Percentiles rank a stretch among this genome's conserved stretches.
phyloP scores from a whole-genome alignment of 2,329 filamentous ascomycete genomes.

The Aureobasidium subglaciale region DNA sequence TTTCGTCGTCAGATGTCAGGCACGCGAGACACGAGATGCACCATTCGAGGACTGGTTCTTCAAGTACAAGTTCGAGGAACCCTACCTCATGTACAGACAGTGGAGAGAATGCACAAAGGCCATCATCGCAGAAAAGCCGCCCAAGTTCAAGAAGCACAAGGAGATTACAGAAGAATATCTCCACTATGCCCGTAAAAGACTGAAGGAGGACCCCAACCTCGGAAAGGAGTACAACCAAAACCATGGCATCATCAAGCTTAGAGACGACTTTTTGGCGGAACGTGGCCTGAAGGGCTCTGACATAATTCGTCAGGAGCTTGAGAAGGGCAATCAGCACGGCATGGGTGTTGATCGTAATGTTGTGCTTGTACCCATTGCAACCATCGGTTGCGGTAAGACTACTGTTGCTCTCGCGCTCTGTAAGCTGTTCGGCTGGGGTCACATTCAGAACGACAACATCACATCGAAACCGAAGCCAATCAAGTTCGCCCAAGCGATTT shows the following conservation, averaged over 20 bases:
- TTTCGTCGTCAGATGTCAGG: conserved; percentile 86
- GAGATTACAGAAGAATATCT: conserved; percentile 90
- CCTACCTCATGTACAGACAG: conserved; percentile 96
- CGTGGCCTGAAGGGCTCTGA: conserved; percentile 83
- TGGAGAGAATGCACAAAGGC: conserved; percentile 97
- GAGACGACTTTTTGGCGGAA: conserved; percentile 77
- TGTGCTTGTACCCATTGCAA: conserved; percentile 83
- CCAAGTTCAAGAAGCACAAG: conserved; percentile 77
- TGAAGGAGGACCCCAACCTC: conserved; percentile 61
- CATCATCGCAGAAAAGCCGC: conserved; percentile 66
- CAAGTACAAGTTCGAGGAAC: conserved; percentile 99
- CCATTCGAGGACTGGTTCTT: conserved; percentile 95
- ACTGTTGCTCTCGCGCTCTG: conserved; percentile 76
- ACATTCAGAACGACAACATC: conserved; percentile 96
- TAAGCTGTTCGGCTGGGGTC: conserved; percentile 83
- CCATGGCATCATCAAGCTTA: conserved; percentile 87
- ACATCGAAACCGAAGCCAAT: conserved; percentile 68
- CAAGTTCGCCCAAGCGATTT: conserved; percentile 66
- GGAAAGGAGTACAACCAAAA: conserved; percentile 71
- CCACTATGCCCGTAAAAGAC: conserved; percentile 65
- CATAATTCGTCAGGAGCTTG: conserved; percentile 68
- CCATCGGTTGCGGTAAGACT: conserved; percentile 94
- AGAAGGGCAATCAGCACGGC: conserved; percentile 44
- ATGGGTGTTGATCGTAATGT: conserved; percentile 59
- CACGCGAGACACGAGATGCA: conserved; percentile 45